phyloP scores from a whole-genome alignment of 768 basidiomycete genomes.

The Tubosaeta brunneosetosa region DNA sequence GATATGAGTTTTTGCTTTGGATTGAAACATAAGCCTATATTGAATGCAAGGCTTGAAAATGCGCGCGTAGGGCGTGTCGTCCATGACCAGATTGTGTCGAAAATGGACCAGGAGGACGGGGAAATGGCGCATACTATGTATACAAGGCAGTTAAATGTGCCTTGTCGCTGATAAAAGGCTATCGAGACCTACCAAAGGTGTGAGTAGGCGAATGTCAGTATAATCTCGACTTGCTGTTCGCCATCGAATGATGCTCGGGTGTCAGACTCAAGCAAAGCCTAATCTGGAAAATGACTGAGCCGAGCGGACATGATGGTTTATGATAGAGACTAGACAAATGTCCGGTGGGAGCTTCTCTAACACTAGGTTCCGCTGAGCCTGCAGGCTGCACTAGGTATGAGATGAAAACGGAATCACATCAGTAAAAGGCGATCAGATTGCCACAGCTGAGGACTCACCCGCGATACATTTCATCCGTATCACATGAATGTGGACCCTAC shows the following conservation, averaged over 20 bases:
- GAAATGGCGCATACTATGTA: not conserved
- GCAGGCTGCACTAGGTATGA: too few relatives aligned
- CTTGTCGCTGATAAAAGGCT: not conserved
- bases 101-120: not conserved
- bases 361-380: too few relatives aligned
- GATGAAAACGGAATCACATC: too few relatives aligned
- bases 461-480: too few relatives aligned
- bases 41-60: not conserved
- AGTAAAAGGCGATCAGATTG: too few relatives aligned
- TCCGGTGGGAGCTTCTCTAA: too few relatives aligned
- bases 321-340: too few relatives aligned
- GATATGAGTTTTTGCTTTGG: not conserved
- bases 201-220: not conserved
- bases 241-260: not conserved
- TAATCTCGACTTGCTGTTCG: not conserved
- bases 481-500: too few relatives aligned
- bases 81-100: not conserved
- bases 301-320: not conserved
- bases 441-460: too few relatives aligned
- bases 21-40: too few relatives aligned
- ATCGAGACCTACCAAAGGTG: slow-evolving; percentile 3
- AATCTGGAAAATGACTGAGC: not conserved
- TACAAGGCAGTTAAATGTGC: slow-evolving; percentile 1
- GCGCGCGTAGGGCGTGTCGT: not conserved
- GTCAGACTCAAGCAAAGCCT: too few relatives aligned